Evolutionary conservation across 305 asterid genomes (phyloP).

Genomic region (Rubia peregrina): DNA sequence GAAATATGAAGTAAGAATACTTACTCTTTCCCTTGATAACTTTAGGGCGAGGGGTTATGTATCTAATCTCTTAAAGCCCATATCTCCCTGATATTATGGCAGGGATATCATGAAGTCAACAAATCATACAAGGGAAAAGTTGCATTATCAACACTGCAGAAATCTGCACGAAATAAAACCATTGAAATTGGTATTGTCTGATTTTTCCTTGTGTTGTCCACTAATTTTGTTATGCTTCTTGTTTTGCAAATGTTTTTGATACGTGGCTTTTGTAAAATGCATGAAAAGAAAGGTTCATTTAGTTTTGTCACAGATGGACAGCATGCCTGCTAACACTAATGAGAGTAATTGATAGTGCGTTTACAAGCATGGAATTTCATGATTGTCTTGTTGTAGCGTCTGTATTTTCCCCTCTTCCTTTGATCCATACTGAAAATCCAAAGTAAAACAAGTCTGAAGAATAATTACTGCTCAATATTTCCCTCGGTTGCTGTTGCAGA

Average conservation of each 20-base stretch:
- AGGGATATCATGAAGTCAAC: slow-evolving; percentile 67
- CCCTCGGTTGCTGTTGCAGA: background rate
- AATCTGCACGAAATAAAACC: slow-evolving; percentile 63
- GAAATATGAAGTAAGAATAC: slow-evolving; percentile 31
- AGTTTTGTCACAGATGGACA: background rate
- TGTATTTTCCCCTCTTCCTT: background rate
- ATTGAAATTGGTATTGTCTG: slow-evolving; percentile 60
- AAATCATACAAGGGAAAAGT: slow-evolving; percentile 82
- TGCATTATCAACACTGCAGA: slow-evolving; percentile 59
- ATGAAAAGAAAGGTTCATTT: background rate
- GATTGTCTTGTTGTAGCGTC: background rate
- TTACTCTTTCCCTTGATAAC: slow-evolving; percentile 4
- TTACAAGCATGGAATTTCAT: background rate
- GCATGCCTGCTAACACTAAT: background rate
- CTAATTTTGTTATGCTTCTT: background rate
- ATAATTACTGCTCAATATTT: background rate
- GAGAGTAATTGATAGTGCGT: background rate
- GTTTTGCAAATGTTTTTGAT: background rate
- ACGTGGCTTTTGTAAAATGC: background rate
- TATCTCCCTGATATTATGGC: background rate
- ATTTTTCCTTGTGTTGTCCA: background rate
- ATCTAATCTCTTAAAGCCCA: background rate
- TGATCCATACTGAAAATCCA: background rate
- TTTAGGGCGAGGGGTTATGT: background rate
- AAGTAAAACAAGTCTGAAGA: background rate